A percentile compares a stretch with the other conserved stretches of the same genome.
Conservation (phyloP, 192 early-diverging fungal genomes). For the Entomortierella beljakovae region DNA sequence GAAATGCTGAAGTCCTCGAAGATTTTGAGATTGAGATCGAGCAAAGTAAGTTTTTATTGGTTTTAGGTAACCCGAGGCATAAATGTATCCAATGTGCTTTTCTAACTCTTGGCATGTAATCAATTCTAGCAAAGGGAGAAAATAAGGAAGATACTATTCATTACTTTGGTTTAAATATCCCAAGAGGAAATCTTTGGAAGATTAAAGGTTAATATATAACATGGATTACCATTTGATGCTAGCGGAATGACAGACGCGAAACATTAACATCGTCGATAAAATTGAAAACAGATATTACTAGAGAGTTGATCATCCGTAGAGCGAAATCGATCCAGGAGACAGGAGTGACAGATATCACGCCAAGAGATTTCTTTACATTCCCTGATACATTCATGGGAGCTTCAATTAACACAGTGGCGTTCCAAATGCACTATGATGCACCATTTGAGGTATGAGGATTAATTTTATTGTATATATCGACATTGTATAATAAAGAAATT, state of each 20-base stretch:
- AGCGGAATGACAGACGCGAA: too few species aligned
- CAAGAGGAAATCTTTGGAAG: constrained; percentile 66
- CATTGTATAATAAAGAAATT: neutral
- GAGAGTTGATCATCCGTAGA: constrained; percentile 20
- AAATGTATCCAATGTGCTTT: too few species aligned
- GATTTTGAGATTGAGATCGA: constrained; percentile 72
- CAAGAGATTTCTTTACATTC: constrained; percentile 21
- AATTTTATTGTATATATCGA: neutral
- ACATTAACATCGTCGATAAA: neutral
- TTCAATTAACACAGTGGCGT: constrained; percentile 64
- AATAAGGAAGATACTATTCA: constrained; percentile 11
- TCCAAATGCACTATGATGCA: constrained; percentile 71
- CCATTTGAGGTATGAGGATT: constrained; percentile 68
- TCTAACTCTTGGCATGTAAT: neutral
- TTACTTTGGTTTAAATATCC: constrained; percentile 22
- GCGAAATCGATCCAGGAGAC: constrained; percentile 4
- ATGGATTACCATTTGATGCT: neutral
- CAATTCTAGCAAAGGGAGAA: constrained; percentile 14
- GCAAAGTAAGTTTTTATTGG: constrained; percentile 65
- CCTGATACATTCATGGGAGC: constrained; percentile 16
- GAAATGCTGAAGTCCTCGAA: constrained; percentile 76
- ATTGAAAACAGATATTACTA: constrained; percentile 5
- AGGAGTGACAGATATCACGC: constrained; percentile 14
- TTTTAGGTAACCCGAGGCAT: neutral
- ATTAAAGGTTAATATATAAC: constrained; percentile 59